Base-by-base conservation (phyloP, 2,329 filamentous ascomycete genomes). In the Scedosporium minutisporum region DNA sequence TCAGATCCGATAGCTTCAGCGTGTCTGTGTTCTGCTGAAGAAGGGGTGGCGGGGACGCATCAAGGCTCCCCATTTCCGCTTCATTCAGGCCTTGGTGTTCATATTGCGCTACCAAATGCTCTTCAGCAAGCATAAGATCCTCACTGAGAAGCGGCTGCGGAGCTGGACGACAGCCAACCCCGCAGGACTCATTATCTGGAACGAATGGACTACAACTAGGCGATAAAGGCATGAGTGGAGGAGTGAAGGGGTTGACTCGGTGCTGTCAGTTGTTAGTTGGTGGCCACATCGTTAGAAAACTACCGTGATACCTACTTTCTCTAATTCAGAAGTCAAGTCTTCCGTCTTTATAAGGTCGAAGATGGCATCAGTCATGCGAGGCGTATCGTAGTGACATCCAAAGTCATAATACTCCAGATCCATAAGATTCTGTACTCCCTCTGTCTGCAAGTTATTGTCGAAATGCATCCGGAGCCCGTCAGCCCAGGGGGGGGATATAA, bases 81-180 rank as follows among this genome's bases (percentile, higher is more conserved):
- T 41, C n/a, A 59, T 58, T 1, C 48, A 58, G 16, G 1, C 60
- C 53, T 18, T 33, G 12, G 21, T 63, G 42, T 2, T 58, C 57
- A 41, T 21, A 38, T 25, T 60, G 33, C 9, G 63, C 27, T 2
- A 62, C 4, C 9, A 61, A 25, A 38, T 58, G 51, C 10, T 57
- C 42, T 5, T 60, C 59, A 6, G 21, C 27, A 7, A 6, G 41
- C 12, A 62, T 57, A 3, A 18, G 5, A 6, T 70, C 29, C 27
- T 63, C 68, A n/a, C 66, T 18, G 18, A 61, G 42, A 6, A 55
- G 29, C 33, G 29, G 62, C 23, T 6, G 48, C 25, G 65, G 60
- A 18, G 71, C 69, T 67, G 68, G 64, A 58, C 58, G 18, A 16
- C 62, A 66, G 68, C 65, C 69, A 66, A 71, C 46, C 18, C 29